phyloP scores from a whole-genome alignment of 1,284 basidiomycete genomes.

The Trichosporon ovoides region DNA sequence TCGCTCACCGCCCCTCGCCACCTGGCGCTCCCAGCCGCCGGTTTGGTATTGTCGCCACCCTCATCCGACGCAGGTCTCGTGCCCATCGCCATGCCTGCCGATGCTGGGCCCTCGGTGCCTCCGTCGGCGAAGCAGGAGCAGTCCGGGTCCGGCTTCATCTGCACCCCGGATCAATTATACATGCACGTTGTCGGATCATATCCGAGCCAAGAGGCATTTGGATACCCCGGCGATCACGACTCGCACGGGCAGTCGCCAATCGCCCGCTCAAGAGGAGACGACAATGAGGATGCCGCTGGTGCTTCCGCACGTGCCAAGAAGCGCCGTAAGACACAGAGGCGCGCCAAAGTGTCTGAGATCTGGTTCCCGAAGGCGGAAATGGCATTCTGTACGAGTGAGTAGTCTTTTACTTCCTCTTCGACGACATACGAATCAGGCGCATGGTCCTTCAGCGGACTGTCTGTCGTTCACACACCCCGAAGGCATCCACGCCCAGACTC shows the following conservation, averaged over 20 bases:
- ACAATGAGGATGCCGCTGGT: conserved; percentile 5
- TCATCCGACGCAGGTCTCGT: neutral
- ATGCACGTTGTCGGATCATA: conserved; percentile 16
- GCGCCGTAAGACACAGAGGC: conserved; percentile 19
- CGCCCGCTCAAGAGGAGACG: conserved; percentile 10
- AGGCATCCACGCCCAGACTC: neutral
- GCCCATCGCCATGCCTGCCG: neutral
- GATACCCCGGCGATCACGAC: conserved; percentile 15
- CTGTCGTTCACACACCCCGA: neutral
- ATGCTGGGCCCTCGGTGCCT: conserved; percentile 3
- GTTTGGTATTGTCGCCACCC: conserved; percentile 4
- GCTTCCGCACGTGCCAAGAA: conserved; percentile 20
- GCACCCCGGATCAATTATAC: conserved; percentile 16
- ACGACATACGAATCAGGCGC: neutral
- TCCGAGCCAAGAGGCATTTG: conserved; percentile 15
- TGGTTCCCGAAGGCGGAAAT: conserved; percentile 22
- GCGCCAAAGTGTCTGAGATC: conserved; percentile 22
- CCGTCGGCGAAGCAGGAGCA: neutral
- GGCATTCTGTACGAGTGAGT: conserved; percentile 25
- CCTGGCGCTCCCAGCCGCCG: neutral
- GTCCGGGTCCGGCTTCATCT: neutral
- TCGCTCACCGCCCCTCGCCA: neutral
- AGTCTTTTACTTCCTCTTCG: neutral
- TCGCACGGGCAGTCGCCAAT: conserved; percentile 9
- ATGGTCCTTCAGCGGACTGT: neutral